A percentile compares a stretch with the other conserved stretches of the same genome.
These are phyloP conservation scores for Omphalotus guepiniiformis DNA, from an alignment of 768 basidiomycete species.

Conservation along the genomic window DNA sequence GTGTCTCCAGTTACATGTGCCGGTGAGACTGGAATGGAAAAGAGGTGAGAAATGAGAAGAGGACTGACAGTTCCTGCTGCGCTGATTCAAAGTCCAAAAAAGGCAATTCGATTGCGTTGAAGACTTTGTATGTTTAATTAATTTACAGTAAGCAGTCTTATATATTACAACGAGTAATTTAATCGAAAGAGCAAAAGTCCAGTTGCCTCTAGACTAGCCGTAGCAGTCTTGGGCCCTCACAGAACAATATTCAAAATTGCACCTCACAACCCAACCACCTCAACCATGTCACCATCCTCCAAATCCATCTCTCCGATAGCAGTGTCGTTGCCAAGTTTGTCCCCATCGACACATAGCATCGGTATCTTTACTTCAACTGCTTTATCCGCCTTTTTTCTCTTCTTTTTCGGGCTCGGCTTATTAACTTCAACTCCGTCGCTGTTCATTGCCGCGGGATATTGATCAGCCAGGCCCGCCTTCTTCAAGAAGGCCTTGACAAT, in stretches of 20 bases:
- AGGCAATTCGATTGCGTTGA: too few relatives aligned
- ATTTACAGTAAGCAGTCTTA: too few relatives aligned
- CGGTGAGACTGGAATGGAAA: neutral
- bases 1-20: neutral
- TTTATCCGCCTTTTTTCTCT: slow-evolving; percentile 23
- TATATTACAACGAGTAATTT: too few relatives aligned
- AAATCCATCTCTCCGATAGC: slow-evolving; percentile 66
- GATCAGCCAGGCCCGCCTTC: slow-evolving; percentile 54
- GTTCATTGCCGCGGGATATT: slow-evolving; percentile 38
- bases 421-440: slow-evolving; percentile 12
- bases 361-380: slow-evolving; percentile 35
- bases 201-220: too few relatives aligned
- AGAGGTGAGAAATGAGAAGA: neutral
- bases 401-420: slow-evolving; percentile 25
- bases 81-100: too few relatives aligned
- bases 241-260: too few relatives aligned
- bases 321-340: slow-evolving; percentile 53
- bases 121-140: too few relatives aligned
- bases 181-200: too few relatives aligned
- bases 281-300: slow-evolving; percentile 79
- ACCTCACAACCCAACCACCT: slow-evolving; percentile 57
- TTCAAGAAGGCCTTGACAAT: slow-evolving; percentile 75
- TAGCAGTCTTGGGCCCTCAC: too few relatives aligned
- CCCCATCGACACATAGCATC: slow-evolving; percentile 63
- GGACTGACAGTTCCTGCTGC: neutral